Percentiles rank a stretch among this genome's conserved stretches.
These are phyloP conservation scores for Chaetothyriales sp. DNA, from an alignment of 2,329 filamentous ascomycete species.

Conservation along the genomic window DNA sequence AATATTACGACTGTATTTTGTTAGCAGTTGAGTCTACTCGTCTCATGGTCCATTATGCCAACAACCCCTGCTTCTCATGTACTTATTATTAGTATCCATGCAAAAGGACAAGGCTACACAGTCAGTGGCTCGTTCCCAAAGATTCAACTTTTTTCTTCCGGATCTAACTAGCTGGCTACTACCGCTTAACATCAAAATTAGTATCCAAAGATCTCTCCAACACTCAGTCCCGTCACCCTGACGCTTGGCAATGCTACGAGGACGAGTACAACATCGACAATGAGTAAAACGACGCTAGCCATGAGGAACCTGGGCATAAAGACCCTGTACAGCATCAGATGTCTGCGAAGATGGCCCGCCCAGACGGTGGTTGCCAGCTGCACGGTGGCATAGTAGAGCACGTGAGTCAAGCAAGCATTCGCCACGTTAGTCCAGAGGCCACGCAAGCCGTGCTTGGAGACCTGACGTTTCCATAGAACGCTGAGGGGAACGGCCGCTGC, in stretches of 20 bases:
- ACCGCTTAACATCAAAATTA: conserved; percentile 21
- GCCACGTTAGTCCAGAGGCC: conserved; percentile 42
- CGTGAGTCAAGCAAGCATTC: conserved; percentile 56
- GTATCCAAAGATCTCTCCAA: conserved; percentile 82
- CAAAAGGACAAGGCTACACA: too few species aligned
- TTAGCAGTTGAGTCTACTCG: too few species aligned
- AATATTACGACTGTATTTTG: too few species aligned
- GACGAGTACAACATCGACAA: conserved; percentile 61
- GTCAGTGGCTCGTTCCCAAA: too few species aligned
- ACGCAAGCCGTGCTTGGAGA: conserved; percentile 45
- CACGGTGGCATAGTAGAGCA: conserved; percentile 69
- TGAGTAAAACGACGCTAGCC: conserved; percentile 52
- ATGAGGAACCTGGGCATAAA: conserved; percentile 87
- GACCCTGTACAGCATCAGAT: conserved; percentile 92
- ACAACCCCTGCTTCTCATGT: too few species aligned
- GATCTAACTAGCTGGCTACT: not conserved
- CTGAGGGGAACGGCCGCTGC: conserved; percentile 65
- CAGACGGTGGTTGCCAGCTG: conserved; percentile 77
- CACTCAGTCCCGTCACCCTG: conserved; percentile 59
- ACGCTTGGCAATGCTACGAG: conserved; percentile 58
- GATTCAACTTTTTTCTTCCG: not conserved
- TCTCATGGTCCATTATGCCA: too few species aligned
- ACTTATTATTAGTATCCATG: too few species aligned
- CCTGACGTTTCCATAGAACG: conserved; percentile 75
- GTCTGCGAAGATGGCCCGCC: conserved; percentile 72